Evolutionary conservation across 345 rosid genomes (phyloP), one percentile per base, ranked within the genome.

Genomic region (Acer saccharum): DNA sequence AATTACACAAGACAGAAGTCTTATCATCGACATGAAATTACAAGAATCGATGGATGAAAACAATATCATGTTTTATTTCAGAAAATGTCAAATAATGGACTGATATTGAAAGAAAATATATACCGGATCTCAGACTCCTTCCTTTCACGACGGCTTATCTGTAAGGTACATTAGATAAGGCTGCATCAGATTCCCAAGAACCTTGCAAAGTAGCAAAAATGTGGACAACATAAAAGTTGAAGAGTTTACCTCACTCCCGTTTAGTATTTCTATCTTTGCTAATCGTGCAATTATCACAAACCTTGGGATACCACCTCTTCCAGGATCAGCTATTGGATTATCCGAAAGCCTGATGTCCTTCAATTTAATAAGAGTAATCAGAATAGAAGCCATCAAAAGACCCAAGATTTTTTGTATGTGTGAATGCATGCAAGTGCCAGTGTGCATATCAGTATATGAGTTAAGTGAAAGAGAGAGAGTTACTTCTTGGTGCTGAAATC

Each of bases 51-150:
- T 0, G 4, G 20, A 58, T 7, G 50, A 46, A 52, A 41, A 21
- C 46, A 52, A 72, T 60, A 25, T 16, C 52, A 77, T 23, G 54
- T 23, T 71, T 68, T 7, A 21, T 78, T 72, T 75, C 76, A 68
- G 46, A 77, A 76, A 43, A 50, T 8, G 61, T 35, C 0, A 10
- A 67, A 7, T 11, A 60, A 73, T 48, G 27, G 11, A 65, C 18
- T 39, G 50, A 25, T 52, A 29, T 29, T 25, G 1, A 46, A 58
- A 61, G 2, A 75, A 75, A 62, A 80, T 58, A 68, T 41, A 35
- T 91, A 92, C 98, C 99, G 92, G 74, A 93, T 93, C 90, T 95
- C 98, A 74, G 98, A 96, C 27, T 96, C 99, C 86, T 91, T 96
- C 86, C 94, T 91, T 80, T 96, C 99, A 27, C 97, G 94, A 82